Evolutionary conservation across 257 asterid species (phyloP).

Genomic region (Scutellaria barbata): DNA sequence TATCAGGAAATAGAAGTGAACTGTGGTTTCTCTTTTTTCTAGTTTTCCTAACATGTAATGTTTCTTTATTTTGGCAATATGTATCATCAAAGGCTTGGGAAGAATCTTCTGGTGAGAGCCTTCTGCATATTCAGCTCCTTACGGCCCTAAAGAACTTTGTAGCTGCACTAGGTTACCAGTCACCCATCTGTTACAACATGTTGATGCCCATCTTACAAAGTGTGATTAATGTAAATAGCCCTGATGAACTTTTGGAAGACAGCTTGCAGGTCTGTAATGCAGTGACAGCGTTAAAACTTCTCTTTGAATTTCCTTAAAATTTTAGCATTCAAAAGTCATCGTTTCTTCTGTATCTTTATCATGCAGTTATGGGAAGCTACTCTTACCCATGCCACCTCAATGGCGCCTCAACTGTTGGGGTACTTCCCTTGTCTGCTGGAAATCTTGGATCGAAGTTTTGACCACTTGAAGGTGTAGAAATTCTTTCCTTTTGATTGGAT

Average conservation of each 20-base stretch:
- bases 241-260: conserved; percentile 97
- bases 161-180: conserved; percentile 85
- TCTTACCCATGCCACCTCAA: conserved; percentile 84
- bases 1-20: neutral
- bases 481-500: conserved; percentile 14
- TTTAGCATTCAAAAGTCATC: conserved; percentile 21
- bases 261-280: conserved; percentile 77
- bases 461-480: conserved; percentile 71
- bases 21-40: conserved; percentile 9
- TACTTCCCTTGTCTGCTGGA: conserved; percentile 88
- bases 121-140: conserved; percentile 98
- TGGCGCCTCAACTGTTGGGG: conserved; percentile 78
- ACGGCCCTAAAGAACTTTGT: conserved; percentile 87
- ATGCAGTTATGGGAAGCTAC: conserved; percentile 97
- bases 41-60: conserved; percentile 18
- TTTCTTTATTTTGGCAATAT: conserved; percentile 34
- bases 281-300: conserved; percentile 1
- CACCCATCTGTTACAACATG: conserved; percentile 77
- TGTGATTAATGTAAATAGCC: conserved; percentile 69
- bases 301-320: neutral
- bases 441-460: conserved; percentile 85
- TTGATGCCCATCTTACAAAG: conserved; percentile 82
- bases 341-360: conserved; percentile 35
- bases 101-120: conserved; percentile 94
- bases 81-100: conserved; percentile 78